A percentile compares a stretch with the other conserved stretches of the same genome.
Evolutionary conservation across 352 stramenopile species (phyloP).

Genomic region (Phytophthora kernoviae): DNA sequence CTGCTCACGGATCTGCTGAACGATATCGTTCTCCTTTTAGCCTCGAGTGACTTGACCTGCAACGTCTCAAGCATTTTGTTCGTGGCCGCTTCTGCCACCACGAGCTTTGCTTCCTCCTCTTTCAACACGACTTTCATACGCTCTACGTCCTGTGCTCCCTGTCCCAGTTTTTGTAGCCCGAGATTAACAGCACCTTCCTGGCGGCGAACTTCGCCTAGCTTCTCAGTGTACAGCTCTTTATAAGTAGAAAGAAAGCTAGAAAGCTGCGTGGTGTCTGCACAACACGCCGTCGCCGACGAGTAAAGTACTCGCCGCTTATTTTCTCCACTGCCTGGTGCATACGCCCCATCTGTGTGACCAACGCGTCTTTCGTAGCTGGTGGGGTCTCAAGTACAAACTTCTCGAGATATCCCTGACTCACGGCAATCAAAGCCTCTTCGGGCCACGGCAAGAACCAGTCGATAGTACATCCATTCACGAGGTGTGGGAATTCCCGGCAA

Average conservation of each 20-base stretch:
- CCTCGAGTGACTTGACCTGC: slow-evolving; percentile 80
- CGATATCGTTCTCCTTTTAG: slow-evolving; percentile 90
- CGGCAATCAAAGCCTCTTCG: slow-evolving; percentile 82
- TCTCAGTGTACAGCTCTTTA: slow-evolving; percentile 74
- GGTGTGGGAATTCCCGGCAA: slow-evolving; percentile 87
- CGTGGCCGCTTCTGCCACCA: slow-evolving; percentile 75
- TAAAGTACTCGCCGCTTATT: slow-evolving; percentile 71
- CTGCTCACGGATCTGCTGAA: slow-evolving; percentile 87
- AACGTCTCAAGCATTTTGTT: slow-evolving; percentile 86
- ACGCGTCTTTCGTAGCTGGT: slow-evolving; percentile 51
- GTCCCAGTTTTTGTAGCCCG: slow-evolving; percentile 87
- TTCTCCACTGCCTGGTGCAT: slow-evolving; percentile 82
- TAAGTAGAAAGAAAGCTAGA: slow-evolving; percentile 87
- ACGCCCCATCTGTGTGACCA: slow-evolving; percentile 73
- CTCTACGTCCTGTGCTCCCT: slow-evolving; percentile 89
- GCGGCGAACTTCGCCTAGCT: slow-evolving; percentile 74
- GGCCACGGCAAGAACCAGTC: slow-evolving; percentile 93
- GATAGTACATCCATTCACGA: slow-evolving; percentile 88
- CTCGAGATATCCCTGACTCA: slow-evolving; percentile 80
- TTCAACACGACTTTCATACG: slow-evolving; percentile 90
- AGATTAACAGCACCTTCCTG: slow-evolving; percentile 87
- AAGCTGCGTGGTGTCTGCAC: slow-evolving; percentile 91
- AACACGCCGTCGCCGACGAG: slow-evolving; percentile 79
- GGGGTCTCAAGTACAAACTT: slow-evolving; percentile 70
- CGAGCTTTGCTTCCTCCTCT: slow-evolving; percentile 89